A percentile compares a stretch with the other conserved stretches of the same genome.
Evolutionary conservation across 73 alveolate genomes (phyloP).

Genomic region (Symbiodinium natans): DNA sequence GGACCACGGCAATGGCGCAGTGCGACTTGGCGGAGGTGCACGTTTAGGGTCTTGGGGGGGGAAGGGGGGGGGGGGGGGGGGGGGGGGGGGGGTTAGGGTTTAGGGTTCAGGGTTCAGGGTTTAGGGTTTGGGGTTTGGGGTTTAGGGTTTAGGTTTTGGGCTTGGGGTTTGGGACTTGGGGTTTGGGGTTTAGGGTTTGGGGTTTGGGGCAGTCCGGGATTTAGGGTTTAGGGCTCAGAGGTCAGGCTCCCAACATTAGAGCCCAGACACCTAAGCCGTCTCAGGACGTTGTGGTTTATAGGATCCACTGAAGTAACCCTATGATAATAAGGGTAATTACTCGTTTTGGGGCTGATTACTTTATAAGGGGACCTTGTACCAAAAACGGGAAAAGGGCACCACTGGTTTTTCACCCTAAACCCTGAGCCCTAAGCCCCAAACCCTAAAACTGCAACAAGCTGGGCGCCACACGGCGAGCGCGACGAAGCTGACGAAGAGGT

Average conservation of each 20-base stretch:
- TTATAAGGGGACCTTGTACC: not conserved
- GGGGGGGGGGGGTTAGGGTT: not conserved
- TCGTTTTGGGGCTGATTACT: not conserved
- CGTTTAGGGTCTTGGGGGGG: too few relatives aligned
- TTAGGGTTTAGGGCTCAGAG: not conserved
- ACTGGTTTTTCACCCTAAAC: too few relatives aligned
- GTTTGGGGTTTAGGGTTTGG: not conserved
- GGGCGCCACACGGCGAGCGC: not conserved
- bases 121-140: too few relatives aligned
- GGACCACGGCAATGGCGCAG: not conserved
- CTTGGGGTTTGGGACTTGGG: too few relatives aligned
- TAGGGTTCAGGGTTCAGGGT: not conserved
- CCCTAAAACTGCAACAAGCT: not conserved
- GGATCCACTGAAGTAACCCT: not conserved
- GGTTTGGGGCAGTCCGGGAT: too few relatives aligned
- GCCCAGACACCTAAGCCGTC: too few relatives aligned
- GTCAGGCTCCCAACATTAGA: too few relatives aligned
- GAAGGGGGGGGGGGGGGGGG: too few relatives aligned
- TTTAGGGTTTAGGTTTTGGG: too few relatives aligned
- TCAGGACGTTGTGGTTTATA: not conserved
- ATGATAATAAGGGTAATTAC: too few relatives aligned
- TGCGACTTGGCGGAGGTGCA: not conserved
- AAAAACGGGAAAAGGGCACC: too few relatives aligned
- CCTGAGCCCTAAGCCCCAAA: not conserved
- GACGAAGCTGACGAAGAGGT: slow-evolving; percentile 41